Percentiles rank a stretch among this genome's conserved stretches.
These are phyloP conservation scores for Ophiostoma angusticollis DNA, from an alignment of 2,329 filamentous ascomycete genomes.

Conservation along the genomic window DNA sequence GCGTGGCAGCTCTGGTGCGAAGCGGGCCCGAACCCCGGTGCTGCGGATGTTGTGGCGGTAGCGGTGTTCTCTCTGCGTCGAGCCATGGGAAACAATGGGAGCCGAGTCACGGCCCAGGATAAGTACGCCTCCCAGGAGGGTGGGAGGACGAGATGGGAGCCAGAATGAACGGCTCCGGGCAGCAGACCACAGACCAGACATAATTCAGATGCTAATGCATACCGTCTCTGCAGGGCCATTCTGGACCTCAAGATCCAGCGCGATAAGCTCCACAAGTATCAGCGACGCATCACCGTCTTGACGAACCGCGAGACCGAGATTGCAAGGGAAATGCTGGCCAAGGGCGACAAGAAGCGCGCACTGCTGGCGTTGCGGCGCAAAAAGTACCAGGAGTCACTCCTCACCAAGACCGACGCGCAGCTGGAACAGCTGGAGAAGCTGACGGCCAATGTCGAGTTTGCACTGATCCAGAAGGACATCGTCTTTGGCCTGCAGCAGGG, in stretches of 20 bases:
- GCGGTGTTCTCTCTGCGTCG: not conserved
- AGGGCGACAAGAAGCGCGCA: constrained; percentile 68
- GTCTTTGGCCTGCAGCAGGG: constrained; percentile 86
- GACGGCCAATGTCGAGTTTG: constrained; percentile 84
- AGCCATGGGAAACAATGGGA: constrained; percentile 41
- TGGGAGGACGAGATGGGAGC: not conserved
- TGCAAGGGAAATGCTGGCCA: constrained; percentile 67
- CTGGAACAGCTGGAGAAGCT: constrained; percentile 87
- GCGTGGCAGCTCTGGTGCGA: too few relatives aligned
- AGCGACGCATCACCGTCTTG: constrained; percentile 74
- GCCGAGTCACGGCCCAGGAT: constrained; percentile 61
- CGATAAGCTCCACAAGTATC: constrained; percentile 93
- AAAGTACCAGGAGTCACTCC: constrained; percentile 88
- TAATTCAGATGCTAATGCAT: not conserved
- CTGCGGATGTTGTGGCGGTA: not conserved
- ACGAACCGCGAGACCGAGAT: constrained; percentile 80
- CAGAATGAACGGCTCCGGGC: not conserved
- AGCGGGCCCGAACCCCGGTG: not conserved
- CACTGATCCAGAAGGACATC: constrained; percentile 92
- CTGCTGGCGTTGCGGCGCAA: constrained; percentile 82
- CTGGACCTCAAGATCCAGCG: constrained; percentile 96
- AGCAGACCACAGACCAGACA: not conserved
- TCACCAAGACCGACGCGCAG: constrained; percentile 82
- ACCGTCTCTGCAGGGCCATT: constrained; percentile 66
- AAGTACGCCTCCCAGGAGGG: constrained; percentile 56